Percentiles rank a stretch among this genome's conserved stretches.
phyloP scores from a whole-genome alignment of 352 stramenopile genomes.

The Phytophthora cactorum region DNA sequence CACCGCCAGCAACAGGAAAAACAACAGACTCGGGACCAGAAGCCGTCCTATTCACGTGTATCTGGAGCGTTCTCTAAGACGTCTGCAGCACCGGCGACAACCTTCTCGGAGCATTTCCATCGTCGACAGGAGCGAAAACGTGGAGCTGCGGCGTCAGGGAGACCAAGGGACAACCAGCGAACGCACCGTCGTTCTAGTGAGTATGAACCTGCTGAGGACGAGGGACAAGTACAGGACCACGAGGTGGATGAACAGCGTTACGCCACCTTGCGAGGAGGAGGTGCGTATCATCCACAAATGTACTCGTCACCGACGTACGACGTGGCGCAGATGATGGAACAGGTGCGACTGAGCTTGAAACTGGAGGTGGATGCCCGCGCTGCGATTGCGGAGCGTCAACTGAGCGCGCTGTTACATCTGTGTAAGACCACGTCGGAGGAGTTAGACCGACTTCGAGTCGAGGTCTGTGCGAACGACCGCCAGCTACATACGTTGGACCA shows the following conservation, averaged over 20 bases:
- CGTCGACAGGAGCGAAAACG: conserved; percentile 55
- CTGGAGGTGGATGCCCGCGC: conserved; percentile 82
- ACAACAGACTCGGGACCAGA: conserved; percentile 7
- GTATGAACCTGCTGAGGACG: conserved; percentile 18
- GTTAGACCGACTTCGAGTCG: conserved; percentile 67
- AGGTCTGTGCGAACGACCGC: conserved; percentile 73
- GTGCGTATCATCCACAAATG: conserved; percentile 44
- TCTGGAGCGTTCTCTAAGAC: conserved; percentile 22
- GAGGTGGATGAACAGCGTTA: conserved; percentile 12
- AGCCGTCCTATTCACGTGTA: conserved; percentile 30
- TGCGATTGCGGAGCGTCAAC: conserved; percentile 76
- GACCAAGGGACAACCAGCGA: conserved; percentile 43
- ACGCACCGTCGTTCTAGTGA: conserved; percentile 23
- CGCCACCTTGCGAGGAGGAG: background rate
- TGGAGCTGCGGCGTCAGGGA: conserved; percentile 6
- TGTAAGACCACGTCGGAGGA: conserved; percentile 81
- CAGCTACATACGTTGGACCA: conserved; percentile 83
- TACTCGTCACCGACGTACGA: conserved; percentile 80
- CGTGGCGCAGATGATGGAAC: conserved; percentile 86
- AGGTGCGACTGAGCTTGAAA: conserved; percentile 82
- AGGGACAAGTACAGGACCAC: conserved; percentile 30
- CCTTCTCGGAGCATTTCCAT: conserved; percentile 63
- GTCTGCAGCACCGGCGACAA: conserved; percentile 9
- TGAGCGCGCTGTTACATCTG: conserved; percentile 76
- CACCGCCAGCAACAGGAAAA: conserved; percentile 12